Percentiles rank a stretch among this genome's conserved stretches.
Evolutionary conservation across 73 alveolate species (phyloP).

Genomic region (Paramecium sonneborni): DNA sequence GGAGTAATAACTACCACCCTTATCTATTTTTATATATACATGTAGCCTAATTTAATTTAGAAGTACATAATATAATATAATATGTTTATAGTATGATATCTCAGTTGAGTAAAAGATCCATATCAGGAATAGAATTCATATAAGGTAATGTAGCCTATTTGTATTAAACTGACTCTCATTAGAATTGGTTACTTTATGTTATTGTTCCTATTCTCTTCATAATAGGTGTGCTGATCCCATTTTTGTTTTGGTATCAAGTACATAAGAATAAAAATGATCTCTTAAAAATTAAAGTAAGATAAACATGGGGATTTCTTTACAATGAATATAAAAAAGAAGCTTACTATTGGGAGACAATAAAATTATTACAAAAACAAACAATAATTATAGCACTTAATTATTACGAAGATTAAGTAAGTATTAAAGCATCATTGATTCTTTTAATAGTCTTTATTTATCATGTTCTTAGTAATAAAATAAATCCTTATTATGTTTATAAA

Average conservation of each 20-base stretch:
- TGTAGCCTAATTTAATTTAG: slow-evolving; percentile 26
- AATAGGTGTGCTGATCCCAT: not conserved
- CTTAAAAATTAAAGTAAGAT: not conserved
- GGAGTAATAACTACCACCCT: slow-evolving; percentile 37
- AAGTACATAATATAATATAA: not conserved
- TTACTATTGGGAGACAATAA: slow-evolving; percentile 48
- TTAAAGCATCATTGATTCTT: slow-evolving; percentile 4
- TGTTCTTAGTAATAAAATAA: not conserved
- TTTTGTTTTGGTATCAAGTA: not conserved
- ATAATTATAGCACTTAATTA: not conserved
- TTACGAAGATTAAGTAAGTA: slow-evolving; percentile 31
- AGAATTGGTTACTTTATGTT: not conserved
- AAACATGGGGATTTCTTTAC: not conserved
- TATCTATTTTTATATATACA: slow-evolving; percentile 8
- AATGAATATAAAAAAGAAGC: not conserved
- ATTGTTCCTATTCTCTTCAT: not conserved
- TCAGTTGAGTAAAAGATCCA: not conserved
- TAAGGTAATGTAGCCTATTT: slow-evolving; percentile 34
- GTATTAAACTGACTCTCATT: not conserved
- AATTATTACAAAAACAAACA: not conserved
- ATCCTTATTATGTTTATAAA: not conserved
- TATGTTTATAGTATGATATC: not conserved
- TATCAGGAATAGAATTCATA: not conserved
- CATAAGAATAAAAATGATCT: not conserved
- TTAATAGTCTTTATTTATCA: slow-evolving; percentile 20